Base-by-base conservation (phyloP, 2,329 filamentous ascomycete genomes). In the Elsinoe fawcettii region DNA sequence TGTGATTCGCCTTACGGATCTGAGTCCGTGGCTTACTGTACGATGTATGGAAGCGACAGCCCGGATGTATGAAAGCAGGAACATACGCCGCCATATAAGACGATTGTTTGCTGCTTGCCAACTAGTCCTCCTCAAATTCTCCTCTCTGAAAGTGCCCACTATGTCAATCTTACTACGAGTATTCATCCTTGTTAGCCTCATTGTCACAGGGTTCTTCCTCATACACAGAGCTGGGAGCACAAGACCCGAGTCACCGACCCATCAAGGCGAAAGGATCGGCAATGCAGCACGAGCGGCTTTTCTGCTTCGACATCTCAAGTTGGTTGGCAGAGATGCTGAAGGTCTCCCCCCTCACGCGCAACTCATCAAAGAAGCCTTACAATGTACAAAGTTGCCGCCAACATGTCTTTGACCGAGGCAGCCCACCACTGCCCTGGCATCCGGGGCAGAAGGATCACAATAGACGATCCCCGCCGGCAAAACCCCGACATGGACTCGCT, bases 251-350 rank as follows among this genome's bases (percentile, higher is more conserved):
- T 37, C 49, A n/a, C 32, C 32, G 11, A 36, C 27, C 3, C 49
- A 37, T 37, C 49, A 37, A 8, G 49, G 32, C 9, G 49, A 37
- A 32, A 9, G n/a, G 20, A 18, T 32, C 6, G 49, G 49, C 27
- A 36, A 53, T 37, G 49, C 49, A 5, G 49, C 49, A 36, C 30
- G 49, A 53, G 49, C 49, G n/a, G 20, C 18, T 6, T 18, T 37
- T 6, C 27, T 53, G 30, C 49, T 53, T 22, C 27, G 32, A 37
- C 23, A 27, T 3, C 14, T 53, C 32, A 53, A 36, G 18, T 6
- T 37, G 16, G 12, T 30, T 2, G 30, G 23, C 23, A 27, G 32
- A 14, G 18, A 53, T 20, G n/a, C 49, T 2, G 27, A 36, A 16
- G n/a, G 16, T n/a, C 16, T 53, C 6, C 32, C 27, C 2, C 30